Evolutionary conservation across 2,329 filamentous ascomycete genomes (phyloP).

Genomic region (Colletotrichum tropicicola): DNA sequence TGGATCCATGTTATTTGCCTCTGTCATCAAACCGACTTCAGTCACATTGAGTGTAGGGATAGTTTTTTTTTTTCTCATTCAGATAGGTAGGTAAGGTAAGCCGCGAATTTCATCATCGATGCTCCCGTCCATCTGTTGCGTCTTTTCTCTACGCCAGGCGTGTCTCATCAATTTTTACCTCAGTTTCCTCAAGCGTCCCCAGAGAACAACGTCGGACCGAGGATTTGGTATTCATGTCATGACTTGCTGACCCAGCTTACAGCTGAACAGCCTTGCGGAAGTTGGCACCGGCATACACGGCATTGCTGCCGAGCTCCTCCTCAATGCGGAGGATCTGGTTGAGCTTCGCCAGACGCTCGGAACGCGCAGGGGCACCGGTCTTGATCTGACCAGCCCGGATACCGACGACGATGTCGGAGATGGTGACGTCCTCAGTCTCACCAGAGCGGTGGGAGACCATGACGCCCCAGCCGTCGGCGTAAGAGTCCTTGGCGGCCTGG

Average conservation of each 20-base stretch:
- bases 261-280: conserved; percentile 93
- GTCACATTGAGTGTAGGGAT: not conserved
- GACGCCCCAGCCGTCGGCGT: conserved; percentile 94
- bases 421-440: conserved; percentile 99
- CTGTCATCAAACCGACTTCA: too few species aligned
- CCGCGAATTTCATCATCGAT: conserved; percentile 28
- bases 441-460: conserved; percentile 99
- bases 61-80: conserved; percentile 1
- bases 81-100: conserved; percentile 8
- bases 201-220: not conserved
- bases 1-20: too few species aligned
- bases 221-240: conserved; percentile 1
- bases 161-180: conserved; percentile 26
- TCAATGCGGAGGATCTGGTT: conserved; percentile 99
- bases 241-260: conserved; percentile 57
- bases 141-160: conserved; percentile 19
- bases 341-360: conserved; percentile 98
- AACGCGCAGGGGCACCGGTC: conserved; percentile 95
- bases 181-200: not conserved
- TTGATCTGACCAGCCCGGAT: conserved; percentile 98
- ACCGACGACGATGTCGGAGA: conserved; percentile 96
- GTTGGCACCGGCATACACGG: conserved; percentile 88
- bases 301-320: conserved; percentile 95
- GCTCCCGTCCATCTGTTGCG: conserved; percentile 17
- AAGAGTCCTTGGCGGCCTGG: conserved; percentile 98